Percentiles rank a stretch among this genome's conserved stretches.
Conservation (phyloP, 2,329 filamentous ascomycete genomes). For the Balansia obtecta region DNA sequence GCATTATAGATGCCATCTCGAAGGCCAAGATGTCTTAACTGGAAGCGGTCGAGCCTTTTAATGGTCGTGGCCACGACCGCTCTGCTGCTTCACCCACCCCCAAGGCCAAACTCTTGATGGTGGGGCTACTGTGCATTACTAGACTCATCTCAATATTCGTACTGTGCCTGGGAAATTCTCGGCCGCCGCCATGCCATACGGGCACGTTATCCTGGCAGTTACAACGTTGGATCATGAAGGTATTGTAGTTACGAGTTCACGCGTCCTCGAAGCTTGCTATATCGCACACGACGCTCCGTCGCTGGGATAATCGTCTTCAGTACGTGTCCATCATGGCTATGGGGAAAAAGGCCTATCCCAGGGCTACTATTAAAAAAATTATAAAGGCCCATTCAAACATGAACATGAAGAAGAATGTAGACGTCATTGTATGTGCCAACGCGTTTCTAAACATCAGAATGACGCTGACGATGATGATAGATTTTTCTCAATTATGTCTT, state of each 20-base stretch:
- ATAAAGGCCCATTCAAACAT: slow-evolving; percentile 78
- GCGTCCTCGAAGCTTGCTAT: background rate
- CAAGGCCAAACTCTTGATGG: background rate
- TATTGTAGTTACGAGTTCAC: background rate
- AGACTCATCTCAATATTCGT: background rate
- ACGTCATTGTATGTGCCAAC: slow-evolving; percentile 53
- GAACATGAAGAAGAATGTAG: slow-evolving; percentile 71
- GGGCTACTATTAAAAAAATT: slow-evolving; percentile 76
- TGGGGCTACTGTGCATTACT: background rate
- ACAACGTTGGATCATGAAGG: background rate
- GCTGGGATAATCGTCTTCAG: background rate
- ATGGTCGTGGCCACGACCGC: background rate
- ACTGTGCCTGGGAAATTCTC: background rate
- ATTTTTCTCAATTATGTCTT: slow-evolving; percentile 76
- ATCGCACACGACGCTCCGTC: background rate
- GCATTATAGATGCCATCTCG: slow-evolving; percentile 35
- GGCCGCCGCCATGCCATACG: background rate
- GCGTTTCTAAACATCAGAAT: slow-evolving; percentile 9
- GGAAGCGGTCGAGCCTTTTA: background rate
- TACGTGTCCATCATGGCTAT: slow-evolving; percentile 17
- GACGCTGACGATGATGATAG: slow-evolving; percentile 31
- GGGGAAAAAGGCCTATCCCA: slow-evolving; percentile 67
- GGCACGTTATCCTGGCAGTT: background rate
- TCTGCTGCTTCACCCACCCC: background rate
- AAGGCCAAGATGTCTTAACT: background rate